Evolutionary conservation across 164 flowering plant genomes (phyloP).

Genomic region (Vitis rupestris): DNA sequence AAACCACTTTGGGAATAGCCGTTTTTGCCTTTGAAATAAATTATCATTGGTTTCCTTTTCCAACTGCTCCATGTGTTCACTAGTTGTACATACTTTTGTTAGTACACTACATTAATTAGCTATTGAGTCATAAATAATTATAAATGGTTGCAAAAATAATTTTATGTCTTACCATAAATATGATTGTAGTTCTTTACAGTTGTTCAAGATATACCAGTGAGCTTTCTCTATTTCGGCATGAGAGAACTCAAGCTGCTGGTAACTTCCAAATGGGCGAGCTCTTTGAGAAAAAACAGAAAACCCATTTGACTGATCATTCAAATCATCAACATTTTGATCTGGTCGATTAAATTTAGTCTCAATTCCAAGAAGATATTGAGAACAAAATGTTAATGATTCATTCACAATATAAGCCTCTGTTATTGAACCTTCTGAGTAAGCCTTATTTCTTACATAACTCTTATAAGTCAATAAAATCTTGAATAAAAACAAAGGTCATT

Average conservation of each 20-base stretch:
- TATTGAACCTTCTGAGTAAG: slow-evolving; percentile 3
- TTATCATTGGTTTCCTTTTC: too few relatives aligned
- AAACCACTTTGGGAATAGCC: too few relatives aligned
- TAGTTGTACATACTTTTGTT: too few relatives aligned
- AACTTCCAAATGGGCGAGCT: background rate
- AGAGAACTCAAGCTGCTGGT: too few relatives aligned
- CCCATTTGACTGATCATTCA: background rate
- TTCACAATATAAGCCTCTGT: slow-evolving; percentile 1
- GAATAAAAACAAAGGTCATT: too few relatives aligned
- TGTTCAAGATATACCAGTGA: background rate
- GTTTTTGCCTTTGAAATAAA: too few relatives aligned
- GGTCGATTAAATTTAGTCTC: background rate
- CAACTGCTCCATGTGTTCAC: too few relatives aligned
- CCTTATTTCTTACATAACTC: background rate
- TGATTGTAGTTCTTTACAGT: background rate
- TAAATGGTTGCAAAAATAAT: too few relatives aligned
- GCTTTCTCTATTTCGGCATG: background rate
- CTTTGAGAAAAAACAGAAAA: background rate
- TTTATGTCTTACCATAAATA: background rate
- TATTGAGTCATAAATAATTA: too few relatives aligned
- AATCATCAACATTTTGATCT: background rate
- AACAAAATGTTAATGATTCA: background rate
- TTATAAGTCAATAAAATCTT: background rate
- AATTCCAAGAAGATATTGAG: background rate
- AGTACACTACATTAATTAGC: too few relatives aligned